Evolutionary conservation across 1,284 basidiomycete genomes (phyloP).

Genomic region (Apiotrichum laibachii): DNA sequence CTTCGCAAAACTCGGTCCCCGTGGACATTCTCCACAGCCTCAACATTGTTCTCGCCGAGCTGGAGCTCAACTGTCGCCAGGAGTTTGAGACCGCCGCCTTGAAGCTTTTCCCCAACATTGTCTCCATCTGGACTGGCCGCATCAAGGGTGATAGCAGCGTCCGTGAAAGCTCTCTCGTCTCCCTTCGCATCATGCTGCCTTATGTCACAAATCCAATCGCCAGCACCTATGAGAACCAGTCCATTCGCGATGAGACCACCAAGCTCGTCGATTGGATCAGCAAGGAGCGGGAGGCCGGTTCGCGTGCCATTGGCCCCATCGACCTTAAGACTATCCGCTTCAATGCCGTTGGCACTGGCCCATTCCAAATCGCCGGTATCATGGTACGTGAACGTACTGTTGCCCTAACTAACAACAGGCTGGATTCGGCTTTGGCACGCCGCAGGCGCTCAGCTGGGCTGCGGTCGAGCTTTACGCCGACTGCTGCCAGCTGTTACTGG

Average conservation of each 20-base stretch:
- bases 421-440: conserved; percentile 67
- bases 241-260: conserved; percentile 58
- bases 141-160: conserved; percentile 63
- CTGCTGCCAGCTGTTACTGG: conserved; percentile 53
- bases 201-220: conserved; percentile 57
- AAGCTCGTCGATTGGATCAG: conserved; percentile 55
- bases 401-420: conserved; percentile 40
- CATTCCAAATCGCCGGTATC: conserved; percentile 29
- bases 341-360: neutral
- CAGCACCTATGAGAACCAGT: neutral
- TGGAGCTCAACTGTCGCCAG: conserved; percentile 67
- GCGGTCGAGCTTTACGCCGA: conserved; percentile 80
- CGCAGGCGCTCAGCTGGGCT: conserved; percentile 74
- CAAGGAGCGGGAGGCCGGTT: conserved; percentile 65
- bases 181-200: conserved; percentile 68
- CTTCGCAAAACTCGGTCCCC: conserved; percentile 67
- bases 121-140: conserved; percentile 72
- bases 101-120: conserved; percentile 62
- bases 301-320: conserved; percentile 58
- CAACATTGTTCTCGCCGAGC: conserved; percentile 64
- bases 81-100: conserved; percentile 62
- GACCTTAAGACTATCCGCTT: conserved; percentile 56
- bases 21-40: conserved; percentile 68
- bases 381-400: conserved; percentile 15
- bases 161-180: conserved; percentile 57